Base-by-base conservation (phyloP, 148 eudicot genomes). In the Pharnaceum exiguum region DNA sequence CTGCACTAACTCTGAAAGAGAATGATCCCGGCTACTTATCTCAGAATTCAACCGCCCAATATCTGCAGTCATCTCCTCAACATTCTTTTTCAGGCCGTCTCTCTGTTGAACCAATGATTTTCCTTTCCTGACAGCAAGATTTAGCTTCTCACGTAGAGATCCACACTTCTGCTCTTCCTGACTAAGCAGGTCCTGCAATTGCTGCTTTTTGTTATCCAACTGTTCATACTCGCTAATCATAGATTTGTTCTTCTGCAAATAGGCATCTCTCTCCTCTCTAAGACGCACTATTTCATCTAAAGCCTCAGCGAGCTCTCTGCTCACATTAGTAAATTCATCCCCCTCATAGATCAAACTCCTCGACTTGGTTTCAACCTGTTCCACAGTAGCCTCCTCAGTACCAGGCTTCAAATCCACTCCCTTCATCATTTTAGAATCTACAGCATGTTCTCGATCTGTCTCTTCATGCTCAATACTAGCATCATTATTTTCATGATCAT, bases 111-210 rank as follows among this genome's bases (percentile, higher is more conserved):
- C 82, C 71, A 94, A 51, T 29, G 89, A 83, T 73, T 89, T 94
- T 21, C 96, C 99, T 75, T 81, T 89, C 43, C 84, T 77, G 75
- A 94, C 99, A 13, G 99, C 99, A 59, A 89, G 75, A 75, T 89
- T 94, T 60, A 94, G 69, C 77, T 94, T 94, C 68, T 94, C 99
- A 57, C 89, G 81, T 11, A 89, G 71, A 55, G 96, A 77, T 36
- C 79, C 77, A 43, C 91, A 85, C 77, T 84, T 94, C 71, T 83
- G 95, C 71, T 89, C 99, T 73, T 86, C 99, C 70, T 82, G 99
- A 76, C 66, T 73, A 66, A 82, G 84, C 48, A 68, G 73, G 25
- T 75, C 79, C 61, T 76, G 83, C 71, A 89, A 44, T 63, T 82
- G 89, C 64, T 71, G 62, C 62, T 63, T 67, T 60, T 59, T 75